These are phyloP conservation scores for Phialophora tarda DNA, from an alignment of 2,329 filamentous ascomycete genomes.

Conservation along the genomic window DNA sequence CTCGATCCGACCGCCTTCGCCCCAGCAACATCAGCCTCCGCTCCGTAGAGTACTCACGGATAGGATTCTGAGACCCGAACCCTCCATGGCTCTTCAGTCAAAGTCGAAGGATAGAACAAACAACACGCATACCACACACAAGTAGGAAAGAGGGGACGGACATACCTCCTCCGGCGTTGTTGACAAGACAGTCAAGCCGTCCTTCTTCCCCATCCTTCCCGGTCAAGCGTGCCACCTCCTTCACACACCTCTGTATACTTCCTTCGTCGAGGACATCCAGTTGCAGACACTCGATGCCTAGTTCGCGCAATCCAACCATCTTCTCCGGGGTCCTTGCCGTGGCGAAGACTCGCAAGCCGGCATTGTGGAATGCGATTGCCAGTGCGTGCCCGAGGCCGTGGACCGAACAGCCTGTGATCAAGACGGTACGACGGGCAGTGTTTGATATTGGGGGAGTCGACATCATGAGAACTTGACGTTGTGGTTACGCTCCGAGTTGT, in stretches of 20 bases:
- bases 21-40: not conserved
- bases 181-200: constrained; percentile 53
- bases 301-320: constrained; percentile 37
- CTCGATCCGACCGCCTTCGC: not conserved
- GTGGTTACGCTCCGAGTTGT: not conserved
- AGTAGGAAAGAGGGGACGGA: not conserved
- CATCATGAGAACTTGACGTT: not conserved
- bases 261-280: constrained; percentile 29
- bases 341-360: constrained; percentile 48
- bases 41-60: not conserved
- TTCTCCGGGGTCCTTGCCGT: constrained; percentile 45
- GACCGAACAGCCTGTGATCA: constrained; percentile 33
- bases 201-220: constrained; percentile 14
- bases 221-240: constrained; percentile 25
- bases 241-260: constrained; percentile 23
- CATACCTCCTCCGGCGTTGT: constrained; percentile 53
- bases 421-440: constrained; percentile 16
- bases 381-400: constrained; percentile 48
- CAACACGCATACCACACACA: not conserved
- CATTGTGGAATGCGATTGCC: constrained; percentile 45
- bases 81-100: not conserved
- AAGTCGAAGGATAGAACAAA: not conserved
- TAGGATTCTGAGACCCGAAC: too few species aligned
- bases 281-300: constrained; percentile 30
- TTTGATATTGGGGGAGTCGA: not conserved